These are phyloP conservation scores for Lichtheimia hyalospora DNA, from an alignment of 371 early-diverging fungal genomes.

Conservation along the genomic window DNA sequence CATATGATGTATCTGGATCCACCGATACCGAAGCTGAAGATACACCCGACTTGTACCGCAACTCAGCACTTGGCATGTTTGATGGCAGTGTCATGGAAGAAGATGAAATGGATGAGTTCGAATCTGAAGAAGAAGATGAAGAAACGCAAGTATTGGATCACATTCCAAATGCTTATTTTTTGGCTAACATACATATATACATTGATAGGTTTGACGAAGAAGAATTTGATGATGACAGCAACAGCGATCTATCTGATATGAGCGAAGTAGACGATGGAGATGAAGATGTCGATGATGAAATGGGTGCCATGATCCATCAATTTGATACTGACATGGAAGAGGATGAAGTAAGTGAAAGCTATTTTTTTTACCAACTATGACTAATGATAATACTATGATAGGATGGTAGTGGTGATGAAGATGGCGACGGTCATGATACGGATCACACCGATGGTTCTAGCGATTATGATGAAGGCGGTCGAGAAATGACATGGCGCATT, in stretches of 20 bases:
- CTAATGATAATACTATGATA: neutral
- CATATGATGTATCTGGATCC: conserved; percentile 24
- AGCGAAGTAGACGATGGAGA: conserved; percentile 66
- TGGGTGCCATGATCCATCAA: conserved; percentile 69
- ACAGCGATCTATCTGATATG: conserved; percentile 71
- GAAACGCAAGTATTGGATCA: conserved; percentile 46
- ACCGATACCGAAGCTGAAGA: conserved; percentile 39
- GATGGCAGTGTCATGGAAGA: conserved; percentile 66
- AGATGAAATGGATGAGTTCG: conserved; percentile 65
- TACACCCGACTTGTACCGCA: conserved; percentile 81
- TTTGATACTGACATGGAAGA: conserved; percentile 56
- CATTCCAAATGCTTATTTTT: neutral
- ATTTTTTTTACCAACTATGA: neutral
- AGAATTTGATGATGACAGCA: conserved; percentile 71
- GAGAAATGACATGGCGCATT: conserved; percentile 52
- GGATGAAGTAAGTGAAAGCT: conserved; percentile 26
- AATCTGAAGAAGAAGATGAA: conserved; percentile 58
- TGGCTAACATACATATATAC: neutral
- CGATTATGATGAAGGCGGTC: conserved; percentile 46
- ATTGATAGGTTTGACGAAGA: conserved; percentile 50
- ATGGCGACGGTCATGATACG: conserved; percentile 43
- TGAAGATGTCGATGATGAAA: conserved; percentile 57
- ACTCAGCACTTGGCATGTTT: conserved; percentile 91
- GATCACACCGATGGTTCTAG: conserved; percentile 42
- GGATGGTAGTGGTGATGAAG: conserved; percentile 35